These are phyloP conservation scores for Aspergillaceae sp. DNA, from an alignment of 2,329 filamentous ascomycete species.

Conservation along the genomic window DNA sequence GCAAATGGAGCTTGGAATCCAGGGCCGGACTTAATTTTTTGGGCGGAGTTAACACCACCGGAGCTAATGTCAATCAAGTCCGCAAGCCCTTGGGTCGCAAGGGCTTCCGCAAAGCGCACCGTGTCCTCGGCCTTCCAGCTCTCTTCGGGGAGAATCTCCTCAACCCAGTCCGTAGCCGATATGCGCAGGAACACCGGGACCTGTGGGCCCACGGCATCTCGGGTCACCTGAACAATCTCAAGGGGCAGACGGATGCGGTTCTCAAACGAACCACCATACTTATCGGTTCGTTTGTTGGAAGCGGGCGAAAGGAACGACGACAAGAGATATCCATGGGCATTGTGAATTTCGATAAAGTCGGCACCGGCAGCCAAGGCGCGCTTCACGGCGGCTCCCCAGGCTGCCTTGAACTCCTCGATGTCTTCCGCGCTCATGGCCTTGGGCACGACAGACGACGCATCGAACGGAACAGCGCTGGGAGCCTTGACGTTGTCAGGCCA, in stretches of 20 bases:
- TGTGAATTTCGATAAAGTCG: constrained; percentile 73
- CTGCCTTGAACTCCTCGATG: constrained; percentile 56
- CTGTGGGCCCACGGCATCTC: constrained; percentile 53
- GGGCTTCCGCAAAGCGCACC: constrained; percentile 53
- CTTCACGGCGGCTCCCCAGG: constrained; percentile 51
- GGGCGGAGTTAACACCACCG: constrained; percentile 56
- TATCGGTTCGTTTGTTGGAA: constrained; percentile 58
- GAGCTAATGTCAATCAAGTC: constrained; percentile 78
- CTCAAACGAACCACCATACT: constrained; percentile 45
- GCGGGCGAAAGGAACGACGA: constrained; percentile 61
- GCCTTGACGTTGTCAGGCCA: constrained; percentile 49
- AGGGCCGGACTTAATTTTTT: constrained; percentile 42
- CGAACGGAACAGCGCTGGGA: constrained; percentile 54
- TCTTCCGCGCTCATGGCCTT: constrained; percentile 60
- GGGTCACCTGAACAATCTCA: constrained; percentile 56
- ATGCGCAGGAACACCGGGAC: constrained; percentile 69
- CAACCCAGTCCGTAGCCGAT: constrained; percentile 66
- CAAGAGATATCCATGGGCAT: constrained; percentile 70
- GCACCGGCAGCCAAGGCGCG: constrained; percentile 61
- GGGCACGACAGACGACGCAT: constrained; percentile 52
- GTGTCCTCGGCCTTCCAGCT: constrained; percentile 62
- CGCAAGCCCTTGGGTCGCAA: constrained; percentile 60
- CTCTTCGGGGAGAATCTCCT: constrained; percentile 48
- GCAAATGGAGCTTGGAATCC: constrained; percentile 70
- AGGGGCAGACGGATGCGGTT: constrained; percentile 61